Percentiles rank a stretch among this genome's conserved stretches.
Evolutionary conservation across 768 basidiomycete genomes (phyloP).

Genomic region (Mycena filopes): DNA sequence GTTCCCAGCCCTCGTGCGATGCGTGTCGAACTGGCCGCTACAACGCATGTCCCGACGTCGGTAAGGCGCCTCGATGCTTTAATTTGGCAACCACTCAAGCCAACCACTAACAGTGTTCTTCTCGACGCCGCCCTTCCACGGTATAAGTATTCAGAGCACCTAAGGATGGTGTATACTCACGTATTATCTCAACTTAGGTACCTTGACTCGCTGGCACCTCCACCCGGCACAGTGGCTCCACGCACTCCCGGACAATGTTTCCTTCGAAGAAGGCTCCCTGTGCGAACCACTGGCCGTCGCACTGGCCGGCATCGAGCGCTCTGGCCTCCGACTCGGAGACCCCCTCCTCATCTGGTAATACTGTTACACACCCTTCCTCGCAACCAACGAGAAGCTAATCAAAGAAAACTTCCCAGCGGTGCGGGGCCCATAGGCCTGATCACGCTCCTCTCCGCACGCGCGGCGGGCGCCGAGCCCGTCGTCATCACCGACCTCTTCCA

Average conservation of each 20-base stretch:
- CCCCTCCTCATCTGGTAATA: slow-evolving; percentile 68
- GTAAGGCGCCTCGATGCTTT: slow-evolving; percentile 3
- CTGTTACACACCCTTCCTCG: neutral
- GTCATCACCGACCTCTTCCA: slow-evolving; percentile 77
- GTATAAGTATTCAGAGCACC: slow-evolving; percentile 41
- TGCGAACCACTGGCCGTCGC: slow-evolving; percentile 78
- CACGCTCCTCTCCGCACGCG: slow-evolving; percentile 69
- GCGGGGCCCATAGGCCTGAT: slow-evolving; percentile 76
- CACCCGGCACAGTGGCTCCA: slow-evolving; percentile 78
- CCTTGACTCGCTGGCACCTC: slow-evolving; percentile 72
- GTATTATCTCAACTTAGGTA: slow-evolving; percentile 50
- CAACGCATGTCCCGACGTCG: slow-evolving; percentile 65
- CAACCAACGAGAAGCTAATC: neutral
- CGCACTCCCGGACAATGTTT: slow-evolving; percentile 67
- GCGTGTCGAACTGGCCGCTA: slow-evolving; percentile 72
- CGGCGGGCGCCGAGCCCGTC: slow-evolving; percentile 76
- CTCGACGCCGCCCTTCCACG: slow-evolving; percentile 77
- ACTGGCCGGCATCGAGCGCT: slow-evolving; percentile 73
- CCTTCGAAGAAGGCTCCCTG: slow-evolving; percentile 74
- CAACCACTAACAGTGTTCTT: slow-evolving; percentile 60
- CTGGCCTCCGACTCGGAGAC: slow-evolving; percentile 73
- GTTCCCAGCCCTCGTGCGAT: slow-evolving; percentile 69
- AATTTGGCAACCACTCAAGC: neutral
- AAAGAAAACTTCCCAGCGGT: slow-evolving; percentile 52
- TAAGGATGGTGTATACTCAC: slow-evolving; percentile 4